phyloP scores from a whole-genome alignment of 345 rosid species.

The Erysimum cheiranthoides region DNA sequence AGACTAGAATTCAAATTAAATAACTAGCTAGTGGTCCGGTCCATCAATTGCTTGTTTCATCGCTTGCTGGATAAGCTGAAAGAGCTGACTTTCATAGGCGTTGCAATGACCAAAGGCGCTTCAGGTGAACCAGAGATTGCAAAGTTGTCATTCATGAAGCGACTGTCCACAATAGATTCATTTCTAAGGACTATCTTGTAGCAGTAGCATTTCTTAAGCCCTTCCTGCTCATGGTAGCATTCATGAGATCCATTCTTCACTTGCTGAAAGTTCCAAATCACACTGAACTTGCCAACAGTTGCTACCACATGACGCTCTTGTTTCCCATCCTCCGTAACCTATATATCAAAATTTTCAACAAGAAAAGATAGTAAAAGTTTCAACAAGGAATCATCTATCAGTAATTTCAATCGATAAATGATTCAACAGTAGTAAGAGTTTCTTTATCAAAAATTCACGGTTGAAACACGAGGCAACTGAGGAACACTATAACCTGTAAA shows the following conservation, averaged over 20 bases:
- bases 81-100: conserved; percentile 94
- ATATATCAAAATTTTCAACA: neutral
- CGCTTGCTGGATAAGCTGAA: conserved; percentile 92
- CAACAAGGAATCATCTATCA: neutral
- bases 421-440: neutral
- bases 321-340: conserved; percentile 87
- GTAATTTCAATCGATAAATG: neutral
- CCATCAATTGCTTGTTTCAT: conserved; percentile 44
- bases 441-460: neutral
- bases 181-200: conserved; percentile 88
- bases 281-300: conserved; percentile 97
- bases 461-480: conserved; percentile 9
- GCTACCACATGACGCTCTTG: conserved; percentile 94
- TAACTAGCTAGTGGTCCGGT: conserved; percentile 14
- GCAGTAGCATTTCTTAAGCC: conserved; percentile 88
- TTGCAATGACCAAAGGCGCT: conserved; percentile 98
- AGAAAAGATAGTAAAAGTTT: neutral
- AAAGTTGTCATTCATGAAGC: conserved; percentile 98
- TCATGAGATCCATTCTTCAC: conserved; percentile 80
- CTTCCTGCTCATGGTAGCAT: conserved; percentile 78
- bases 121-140: conserved; percentile 91
- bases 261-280: conserved; percentile 86
- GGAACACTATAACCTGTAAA: neutral
- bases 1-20: conserved; percentile 19
- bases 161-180: conserved; percentile 92